Evolutionary conservation across 1,284 basidiomycete species (phyloP), one percentile per base, ranked within the genome.

Genomic region (Salmacisia buchloeana): DNA sequence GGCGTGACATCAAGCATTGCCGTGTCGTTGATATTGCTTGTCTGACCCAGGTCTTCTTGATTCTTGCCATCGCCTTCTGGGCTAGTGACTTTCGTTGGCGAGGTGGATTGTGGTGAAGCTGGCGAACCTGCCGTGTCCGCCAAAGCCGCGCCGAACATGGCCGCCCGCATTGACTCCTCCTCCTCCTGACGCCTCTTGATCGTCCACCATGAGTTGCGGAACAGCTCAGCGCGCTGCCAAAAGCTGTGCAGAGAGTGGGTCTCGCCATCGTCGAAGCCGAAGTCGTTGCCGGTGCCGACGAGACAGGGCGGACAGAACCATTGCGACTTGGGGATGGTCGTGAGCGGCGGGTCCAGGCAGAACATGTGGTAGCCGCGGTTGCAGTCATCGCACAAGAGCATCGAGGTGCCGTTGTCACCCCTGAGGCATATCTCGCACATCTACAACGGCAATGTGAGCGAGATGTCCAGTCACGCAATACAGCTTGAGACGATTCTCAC

Each of bases 231-330:
- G 25, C 94, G 86, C 39, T 89, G 89, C 76, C 94, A 92, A 82
- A 98, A 98, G 72, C 88, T 92, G 45, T 90, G 86, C 46, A 99
- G 84, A 67, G 87, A 88, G 80, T 99, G 94, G 70, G 97, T 94
- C 80, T 97, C 90, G 61, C 96, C 96, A 76, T 97, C 94, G 73
- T 97, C 94, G 76, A 98, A 99, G 45, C 96, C 96, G 77, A 92
- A 99, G 81, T 97, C 96, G 63, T 92, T 91, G n/a, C 94, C 94
- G 0, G 92, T 96, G 31, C 88, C 89, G 49, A 94, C 86, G 18
- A 99, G 83, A 77, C 96, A 99, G 1, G 88, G 87, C 72, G 91
- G 90, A 80, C 96, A 99, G 81, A 88, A 97, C 94, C 96, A 99
- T 69, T 94, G 89, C 62, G 92, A 91, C 70, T 89, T 89, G 2